A percentile compares a stretch with the other conserved stretches of the same genome.
Evolutionary conservation across 2,329 filamentous ascomycete genomes (phyloP).

Genomic region (Ophiostoma himal-ulmi): DNA sequence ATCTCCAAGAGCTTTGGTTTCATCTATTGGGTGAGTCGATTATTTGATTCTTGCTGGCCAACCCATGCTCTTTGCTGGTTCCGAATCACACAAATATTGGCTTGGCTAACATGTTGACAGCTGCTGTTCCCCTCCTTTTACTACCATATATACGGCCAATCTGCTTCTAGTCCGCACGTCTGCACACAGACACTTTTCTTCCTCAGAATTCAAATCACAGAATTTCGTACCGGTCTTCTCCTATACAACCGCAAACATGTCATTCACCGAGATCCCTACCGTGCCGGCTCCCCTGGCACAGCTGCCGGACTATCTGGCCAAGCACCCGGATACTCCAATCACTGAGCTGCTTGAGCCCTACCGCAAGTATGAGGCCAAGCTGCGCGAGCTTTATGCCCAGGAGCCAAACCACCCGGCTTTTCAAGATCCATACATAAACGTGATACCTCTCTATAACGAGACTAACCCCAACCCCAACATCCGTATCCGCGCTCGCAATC

Average conservation of each 20-base stretch:
- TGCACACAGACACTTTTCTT: not conserved
- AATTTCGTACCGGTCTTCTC: not conserved
- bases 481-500: constrained; percentile 56
- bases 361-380: constrained; percentile 59
- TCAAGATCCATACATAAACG: constrained; percentile 42
- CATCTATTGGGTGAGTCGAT: not conserved
- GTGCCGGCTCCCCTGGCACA: constrained; percentile 43
- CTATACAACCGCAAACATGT: not conserved
- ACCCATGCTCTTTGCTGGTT: not conserved
- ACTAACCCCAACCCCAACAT: constrained; percentile 52
- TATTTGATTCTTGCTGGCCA: not conserved
- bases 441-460: constrained; percentile 59
- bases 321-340: constrained; percentile 49
- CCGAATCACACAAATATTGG: not conserved
- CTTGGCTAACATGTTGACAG: not conserved
- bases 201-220: not conserved
- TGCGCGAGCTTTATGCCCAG: constrained; percentile 65
- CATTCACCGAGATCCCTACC: constrained; percentile 31
- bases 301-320: constrained; percentile 49
- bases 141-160: not conserved
- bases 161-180: not conserved
- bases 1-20: not conserved
- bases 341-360: constrained; percentile 58
- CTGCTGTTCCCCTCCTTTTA: not conserved
- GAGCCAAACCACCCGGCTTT: constrained; percentile 50